Conservation (phyloP, 192 early-diverging fungal species). For the Lunasporangiospora selenospora region DNA sequence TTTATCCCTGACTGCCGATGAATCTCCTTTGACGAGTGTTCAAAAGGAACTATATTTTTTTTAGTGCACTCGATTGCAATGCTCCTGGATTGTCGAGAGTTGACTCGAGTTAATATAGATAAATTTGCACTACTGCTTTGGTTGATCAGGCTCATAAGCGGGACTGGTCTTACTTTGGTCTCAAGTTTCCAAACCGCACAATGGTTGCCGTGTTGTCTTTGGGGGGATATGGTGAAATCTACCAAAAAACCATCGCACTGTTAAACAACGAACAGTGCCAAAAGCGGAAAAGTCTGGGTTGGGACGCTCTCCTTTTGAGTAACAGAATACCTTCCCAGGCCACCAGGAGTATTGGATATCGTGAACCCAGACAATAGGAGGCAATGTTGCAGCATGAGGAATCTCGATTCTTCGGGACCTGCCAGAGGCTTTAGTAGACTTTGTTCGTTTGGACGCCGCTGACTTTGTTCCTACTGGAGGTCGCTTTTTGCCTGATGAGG, state of each 20-base stretch:
- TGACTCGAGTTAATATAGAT: too few species aligned
- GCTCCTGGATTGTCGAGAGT: too few species aligned
- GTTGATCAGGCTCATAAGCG: too few species aligned
- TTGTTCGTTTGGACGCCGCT: neutral
- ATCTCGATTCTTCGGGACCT: conserved; percentile 13
- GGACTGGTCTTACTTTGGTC: conserved; percentile 42
- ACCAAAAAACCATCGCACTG: neutral
- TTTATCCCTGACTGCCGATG: neutral
- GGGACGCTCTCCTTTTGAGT: too few species aligned
- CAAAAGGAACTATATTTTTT: conserved; percentile 21
- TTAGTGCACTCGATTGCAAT: conserved; percentile 23
- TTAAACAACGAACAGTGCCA: neutral
- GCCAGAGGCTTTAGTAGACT: neutral
- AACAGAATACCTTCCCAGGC: conserved; percentile 29
- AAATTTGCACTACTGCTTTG: too few species aligned
- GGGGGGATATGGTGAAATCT: conserved; percentile 29
- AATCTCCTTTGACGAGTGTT: neutral
- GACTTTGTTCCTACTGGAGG: conserved; percentile 1
- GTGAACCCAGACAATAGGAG: conserved; percentile 33
- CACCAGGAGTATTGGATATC: conserved; percentile 31
- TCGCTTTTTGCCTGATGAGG: neutral
- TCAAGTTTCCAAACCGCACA: conserved; percentile 22
- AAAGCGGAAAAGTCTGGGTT: too few species aligned
- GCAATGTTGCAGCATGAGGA: conserved; percentile 17
- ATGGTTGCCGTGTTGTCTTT: conserved; percentile 15